Percentiles rank a stretch among this genome's conserved stretches.
phyloP scores from a whole-genome alignment of 2,329 filamentous ascomycete species.

The Chaetomium olivaceum region DNA sequence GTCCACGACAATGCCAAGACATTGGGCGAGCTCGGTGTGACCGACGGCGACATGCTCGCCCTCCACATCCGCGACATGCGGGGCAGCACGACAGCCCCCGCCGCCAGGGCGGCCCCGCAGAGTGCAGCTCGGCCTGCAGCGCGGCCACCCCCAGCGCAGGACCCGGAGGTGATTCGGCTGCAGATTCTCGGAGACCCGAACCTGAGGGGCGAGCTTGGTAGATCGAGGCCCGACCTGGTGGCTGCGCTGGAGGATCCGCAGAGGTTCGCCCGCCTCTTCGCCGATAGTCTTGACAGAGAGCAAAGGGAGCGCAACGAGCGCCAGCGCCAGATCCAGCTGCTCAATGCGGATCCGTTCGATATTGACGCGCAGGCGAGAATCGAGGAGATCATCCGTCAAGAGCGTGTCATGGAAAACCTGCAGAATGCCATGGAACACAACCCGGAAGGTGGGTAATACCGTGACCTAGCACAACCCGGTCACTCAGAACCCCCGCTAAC shows the following conservation, averaged over 20 bases:
- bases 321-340: slow-evolving; percentile 75
- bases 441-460: slow-evolving; percentile 82
- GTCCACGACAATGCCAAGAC: slow-evolving; percentile 78
- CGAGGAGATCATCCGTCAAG: slow-evolving; percentile 94
- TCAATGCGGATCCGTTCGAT: slow-evolving; percentile 95
- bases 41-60: slow-evolving; percentile 88
- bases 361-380: slow-evolving; percentile 88
- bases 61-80: slow-evolving; percentile 71
- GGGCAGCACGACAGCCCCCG: slow-evolving; percentile 43
- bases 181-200: slow-evolving; percentile 78
- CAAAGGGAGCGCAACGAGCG: slow-evolving; percentile 73
- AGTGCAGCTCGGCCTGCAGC: slow-evolving; percentile 31
- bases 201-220: slow-evolving; percentile 68
- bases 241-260: slow-evolving; percentile 72
- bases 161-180: slow-evolving; percentile 80
- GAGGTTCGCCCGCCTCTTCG: slow-evolving; percentile 73
- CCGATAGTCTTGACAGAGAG: slow-evolving; percentile 68
- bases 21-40: slow-evolving; percentile 76
- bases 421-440: slow-evolving; percentile 97
- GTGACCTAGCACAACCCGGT: background rate
- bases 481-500: slow-evolving; percentile 13
- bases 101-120: slow-evolving; percentile 35
- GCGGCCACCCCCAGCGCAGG: slow-evolving; percentile 46
- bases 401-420: slow-evolving; percentile 90
- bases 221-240: slow-evolving; percentile 74